Conservation (phyloP, 2,329 filamentous ascomycete species). For the Grosmannia penicillata region DNA sequence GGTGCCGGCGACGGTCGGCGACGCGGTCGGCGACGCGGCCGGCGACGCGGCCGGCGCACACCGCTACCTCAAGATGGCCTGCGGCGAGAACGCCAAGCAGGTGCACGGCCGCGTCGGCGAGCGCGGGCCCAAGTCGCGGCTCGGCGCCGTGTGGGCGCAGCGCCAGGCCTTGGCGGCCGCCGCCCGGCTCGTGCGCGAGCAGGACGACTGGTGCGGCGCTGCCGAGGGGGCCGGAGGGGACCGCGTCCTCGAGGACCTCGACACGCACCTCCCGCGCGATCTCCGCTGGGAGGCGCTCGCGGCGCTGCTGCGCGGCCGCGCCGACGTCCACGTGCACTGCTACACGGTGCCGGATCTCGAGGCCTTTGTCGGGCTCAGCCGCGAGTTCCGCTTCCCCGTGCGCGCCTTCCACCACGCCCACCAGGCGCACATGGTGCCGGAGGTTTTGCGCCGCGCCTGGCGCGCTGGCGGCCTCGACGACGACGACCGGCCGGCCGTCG, state of each 20-base stretch:
- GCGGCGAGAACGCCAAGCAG: conserved; percentile 54
- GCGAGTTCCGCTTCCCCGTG: conserved; percentile 55
- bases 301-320: conserved; percentile 50
- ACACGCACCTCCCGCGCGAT: conserved; percentile 45
- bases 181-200: conserved; percentile 35
- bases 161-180: conserved; percentile 53
- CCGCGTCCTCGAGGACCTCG: conserved; percentile 29
- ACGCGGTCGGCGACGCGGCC: too few relatives aligned
- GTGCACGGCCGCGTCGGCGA: conserved; percentile 41
- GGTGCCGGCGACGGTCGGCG: too few relatives aligned
- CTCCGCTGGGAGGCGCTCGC: conserved; percentile 48
- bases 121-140: conserved; percentile 40
- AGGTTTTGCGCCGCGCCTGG: conserved; percentile 43
- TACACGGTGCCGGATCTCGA: conserved; percentile 57
- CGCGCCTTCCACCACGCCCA: conserved; percentile 58
- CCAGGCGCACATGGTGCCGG: conserved; percentile 50
- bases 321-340: conserved; percentile 57
- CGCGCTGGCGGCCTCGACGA: conserved; percentile 23
- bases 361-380: conserved; percentile 53
- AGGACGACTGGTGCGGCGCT: conserved; percentile 52
- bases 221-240: conserved; percentile 41
- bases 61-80: conserved; percentile 65
- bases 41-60: conserved; percentile 42
- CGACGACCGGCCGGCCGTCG: conserved; percentile 10
- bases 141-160: conserved; percentile 57